Evolutionary conservation across 2,329 filamentous ascomycete genomes (phyloP).

Genomic region (Alternaria consortialis): DNA sequence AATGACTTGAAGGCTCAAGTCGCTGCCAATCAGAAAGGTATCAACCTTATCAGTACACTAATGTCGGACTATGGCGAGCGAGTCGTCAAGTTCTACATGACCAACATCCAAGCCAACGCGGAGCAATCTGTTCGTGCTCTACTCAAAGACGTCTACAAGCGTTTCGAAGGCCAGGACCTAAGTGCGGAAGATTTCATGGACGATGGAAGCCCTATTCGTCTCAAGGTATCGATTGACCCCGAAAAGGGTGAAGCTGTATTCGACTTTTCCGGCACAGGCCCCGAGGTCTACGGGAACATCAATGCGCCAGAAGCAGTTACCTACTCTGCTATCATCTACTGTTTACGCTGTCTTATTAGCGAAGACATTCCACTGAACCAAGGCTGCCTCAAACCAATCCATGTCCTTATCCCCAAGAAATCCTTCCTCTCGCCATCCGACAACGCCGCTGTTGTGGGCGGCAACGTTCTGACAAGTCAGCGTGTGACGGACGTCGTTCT

Average conservation of each 20-base stretch:
- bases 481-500: constrained; percentile 85
- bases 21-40: constrained; percentile 86
- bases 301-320: constrained; percentile 86
- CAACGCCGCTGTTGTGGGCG: constrained; percentile 81
- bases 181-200: constrained; percentile 85
- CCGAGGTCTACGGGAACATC: constrained; percentile 80
- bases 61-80: constrained; percentile 81
- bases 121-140: constrained; percentile 78
- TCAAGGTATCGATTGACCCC: constrained; percentile 78
- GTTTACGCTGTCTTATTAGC: constrained; percentile 79
- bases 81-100: constrained; percentile 85
- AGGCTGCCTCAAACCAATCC: constrained; percentile 80
- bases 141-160: constrained; percentile 73
- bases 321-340: constrained; percentile 87
- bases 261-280: constrained; percentile 79
- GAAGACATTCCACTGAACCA: constrained; percentile 88
- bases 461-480: constrained; percentile 80
- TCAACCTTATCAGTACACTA: constrained; percentile 75
- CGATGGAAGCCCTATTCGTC: constrained; percentile 79
- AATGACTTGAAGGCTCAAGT: constrained; percentile 89
- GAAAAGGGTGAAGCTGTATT: constrained; percentile 79
- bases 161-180: constrained; percentile 75
- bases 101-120: constrained; percentile 81
- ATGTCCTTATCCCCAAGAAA: constrained; percentile 75
- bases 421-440: constrained; percentile 79